Conservation (phyloP, 495 filamentous ascomycete genomes). For the Xylaria telfairii region DNA sequence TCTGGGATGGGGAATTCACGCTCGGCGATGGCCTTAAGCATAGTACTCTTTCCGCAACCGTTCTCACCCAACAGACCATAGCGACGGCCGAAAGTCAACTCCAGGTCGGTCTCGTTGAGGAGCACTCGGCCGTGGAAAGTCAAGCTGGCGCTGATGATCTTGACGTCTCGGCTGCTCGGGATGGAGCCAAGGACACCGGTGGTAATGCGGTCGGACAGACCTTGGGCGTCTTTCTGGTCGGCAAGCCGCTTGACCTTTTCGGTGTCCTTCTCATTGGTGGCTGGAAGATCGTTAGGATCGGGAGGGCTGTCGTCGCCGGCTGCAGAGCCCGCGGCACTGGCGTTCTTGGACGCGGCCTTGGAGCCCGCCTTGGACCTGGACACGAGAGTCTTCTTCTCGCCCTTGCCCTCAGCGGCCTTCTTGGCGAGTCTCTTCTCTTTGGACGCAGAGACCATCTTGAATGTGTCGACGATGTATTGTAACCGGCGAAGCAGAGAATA, state of each 20-base stretch:
- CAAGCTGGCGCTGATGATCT: constrained; percentile 90
- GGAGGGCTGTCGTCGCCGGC: constrained; percentile 73
- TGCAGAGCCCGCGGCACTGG: constrained; percentile 67
- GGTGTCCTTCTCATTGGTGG: constrained; percentile 73
- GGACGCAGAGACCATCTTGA: constrained; percentile 88
- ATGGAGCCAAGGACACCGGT: constrained; percentile 94
- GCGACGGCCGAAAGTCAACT: constrained; percentile 89
- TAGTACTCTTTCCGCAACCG: constrained; percentile 97
- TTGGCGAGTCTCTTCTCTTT: constrained; percentile 98
- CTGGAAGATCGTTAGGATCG: constrained; percentile 66
- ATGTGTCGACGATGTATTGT: constrained; percentile 55
- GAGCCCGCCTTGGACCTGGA: constrained; percentile 71
- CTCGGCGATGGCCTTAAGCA: constrained; percentile 90
- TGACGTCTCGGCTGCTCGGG: constrained; percentile 84
- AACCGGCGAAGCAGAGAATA: background rate
- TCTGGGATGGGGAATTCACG: constrained; percentile 96
- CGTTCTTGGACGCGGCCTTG: constrained; percentile 67
- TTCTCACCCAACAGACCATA: constrained; percentile 98
- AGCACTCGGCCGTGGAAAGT: constrained; percentile 98
- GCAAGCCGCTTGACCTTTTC: constrained; percentile 74
- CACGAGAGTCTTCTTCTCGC: constrained; percentile 74
- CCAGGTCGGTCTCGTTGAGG: constrained; percentile 88
- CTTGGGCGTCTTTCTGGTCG: constrained; percentile 93
- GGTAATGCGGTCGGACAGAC: constrained; percentile 95
- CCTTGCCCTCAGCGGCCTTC: constrained; percentile 76